A percentile compares a stretch with the other conserved stretches of the same genome.
Conservation (phyloP, 495 filamentous ascomycete species). For the Podospora pseudoanserina region DNA sequence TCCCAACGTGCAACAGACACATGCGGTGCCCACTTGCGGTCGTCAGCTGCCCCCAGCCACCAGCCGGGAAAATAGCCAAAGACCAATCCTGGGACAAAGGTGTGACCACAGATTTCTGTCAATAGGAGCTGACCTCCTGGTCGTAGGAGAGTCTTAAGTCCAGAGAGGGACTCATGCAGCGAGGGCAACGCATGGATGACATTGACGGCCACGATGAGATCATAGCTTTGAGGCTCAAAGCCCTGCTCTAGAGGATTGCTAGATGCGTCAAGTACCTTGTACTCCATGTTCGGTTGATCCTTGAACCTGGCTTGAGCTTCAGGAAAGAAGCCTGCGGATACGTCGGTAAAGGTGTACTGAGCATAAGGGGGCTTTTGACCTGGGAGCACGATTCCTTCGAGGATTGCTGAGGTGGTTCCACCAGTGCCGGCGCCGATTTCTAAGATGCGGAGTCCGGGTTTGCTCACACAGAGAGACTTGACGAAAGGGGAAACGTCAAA, state of each 20-base stretch:
- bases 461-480: neutral
- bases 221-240: neutral
- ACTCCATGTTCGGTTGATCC: neutral
- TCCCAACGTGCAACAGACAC: slow-evolving; percentile 37
- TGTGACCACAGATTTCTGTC: neutral
- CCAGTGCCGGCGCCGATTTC: neutral
- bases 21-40: slow-evolving; percentile 31
- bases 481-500: neutral
- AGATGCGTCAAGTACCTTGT: neutral
- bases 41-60: slow-evolving; percentile 42
- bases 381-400: neutral
- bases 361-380: neutral
- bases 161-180: neutral
- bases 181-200: neutral
- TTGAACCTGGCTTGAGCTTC: neutral
- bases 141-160: neutral
- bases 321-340: slow-evolving; percentile 1
- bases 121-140: neutral
- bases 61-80: slow-evolving; percentile 38
- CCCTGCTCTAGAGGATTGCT: neutral
- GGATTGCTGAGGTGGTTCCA: neutral
- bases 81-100: slow-evolving; percentile 19
- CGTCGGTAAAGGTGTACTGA: neutral
- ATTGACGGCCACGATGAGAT: neutral
- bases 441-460: neutral